A percentile compares a stretch with the other conserved stretches of the same genome.
phyloP scores from a whole-genome alignment of 192 early-diverging fungal genomes.

The Backusella macrospora region DNA sequence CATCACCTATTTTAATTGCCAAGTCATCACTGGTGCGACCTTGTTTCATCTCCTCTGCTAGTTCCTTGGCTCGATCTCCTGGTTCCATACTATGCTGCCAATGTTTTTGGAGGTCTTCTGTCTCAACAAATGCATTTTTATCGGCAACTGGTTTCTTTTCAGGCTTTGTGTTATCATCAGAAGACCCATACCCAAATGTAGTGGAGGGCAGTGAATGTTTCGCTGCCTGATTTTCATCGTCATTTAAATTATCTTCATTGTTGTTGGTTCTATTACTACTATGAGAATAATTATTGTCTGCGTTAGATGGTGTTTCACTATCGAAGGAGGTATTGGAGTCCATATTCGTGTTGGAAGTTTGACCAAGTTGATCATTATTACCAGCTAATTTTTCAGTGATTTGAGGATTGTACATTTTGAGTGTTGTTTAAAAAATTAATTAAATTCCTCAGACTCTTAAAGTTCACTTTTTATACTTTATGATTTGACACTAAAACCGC shows the following conservation, averaged over 20 bases:
- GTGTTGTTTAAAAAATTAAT: background rate
- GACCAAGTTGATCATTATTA: background rate
- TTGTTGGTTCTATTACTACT: too few species aligned
- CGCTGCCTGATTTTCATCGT: too few species aligned
- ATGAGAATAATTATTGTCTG: too few species aligned
- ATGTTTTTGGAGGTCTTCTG: background rate
- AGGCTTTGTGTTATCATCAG: constrained; percentile 8
- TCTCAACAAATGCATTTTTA: constrained; percentile 13
- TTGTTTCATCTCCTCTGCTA: constrained; percentile 17
- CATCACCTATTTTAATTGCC: background rate
- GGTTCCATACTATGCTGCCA: constrained; percentile 16
- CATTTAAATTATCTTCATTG: too few species aligned
- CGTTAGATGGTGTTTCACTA: background rate
- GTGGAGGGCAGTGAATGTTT: too few species aligned
- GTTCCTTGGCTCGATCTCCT: constrained; percentile 14
- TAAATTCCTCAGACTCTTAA: background rate
- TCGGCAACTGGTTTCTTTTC: background rate
- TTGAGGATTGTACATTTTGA: background rate
- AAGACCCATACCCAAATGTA: background rate
- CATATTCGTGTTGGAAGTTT: background rate
- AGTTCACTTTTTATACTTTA: background rate
- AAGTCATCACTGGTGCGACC: background rate
- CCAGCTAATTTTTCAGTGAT: background rate
- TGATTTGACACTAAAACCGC: background rate
- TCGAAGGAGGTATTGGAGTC: background rate